Evolutionary conservation across 805 yeast genomes (phyloP), one percentile per base, ranked within the genome.

Genomic region (Ogataea corticis): DNA sequence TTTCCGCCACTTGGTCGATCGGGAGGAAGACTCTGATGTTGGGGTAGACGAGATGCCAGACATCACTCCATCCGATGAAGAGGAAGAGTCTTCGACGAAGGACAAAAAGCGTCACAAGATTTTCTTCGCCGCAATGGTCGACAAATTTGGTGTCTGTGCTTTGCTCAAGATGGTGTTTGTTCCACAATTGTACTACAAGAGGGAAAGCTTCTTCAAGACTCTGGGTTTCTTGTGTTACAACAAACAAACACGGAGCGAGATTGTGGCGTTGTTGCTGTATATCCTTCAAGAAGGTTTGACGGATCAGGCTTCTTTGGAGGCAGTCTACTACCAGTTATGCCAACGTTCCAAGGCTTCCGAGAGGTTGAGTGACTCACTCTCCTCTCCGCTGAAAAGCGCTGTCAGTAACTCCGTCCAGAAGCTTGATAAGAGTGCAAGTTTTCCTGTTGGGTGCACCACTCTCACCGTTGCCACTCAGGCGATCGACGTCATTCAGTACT

Each of bases 171-270:
- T 87, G 38, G 68, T 88, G 2, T 91, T 86, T 66, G 72, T 85
- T 17, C 91, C 96, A 1, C 87, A 83, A 53, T 75, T 82, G 1
- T 76, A 78, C 55, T 71, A 68, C 52, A 81, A 78, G 48, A 71
- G 91, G 42, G 89, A 82, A 45, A 67, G 74, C 2, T 71, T 87
- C 38, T 83, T 83, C 62, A 82, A 81, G 41, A 69, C 92, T 4
- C 70, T 90, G 44, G 79, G 78, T 17, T 80, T 77, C 49, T 59
- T 90, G 38, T 86, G 95, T 56, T 76, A 78, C 50, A 88, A 83
- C 64, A 86, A 86, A 62, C 95, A 85, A 51, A 85, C 87, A 5
- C 69, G 97, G 43, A 68, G 79, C 9, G 97, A 91, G 51, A 76
- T 88, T 13, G 71, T 90, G 60, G 81, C 85, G 34, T 67, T 85